Evolutionary conservation across 2,329 filamentous ascomycete genomes (phyloP).

Genomic region (Aureobasidium melanogenum): DNA sequence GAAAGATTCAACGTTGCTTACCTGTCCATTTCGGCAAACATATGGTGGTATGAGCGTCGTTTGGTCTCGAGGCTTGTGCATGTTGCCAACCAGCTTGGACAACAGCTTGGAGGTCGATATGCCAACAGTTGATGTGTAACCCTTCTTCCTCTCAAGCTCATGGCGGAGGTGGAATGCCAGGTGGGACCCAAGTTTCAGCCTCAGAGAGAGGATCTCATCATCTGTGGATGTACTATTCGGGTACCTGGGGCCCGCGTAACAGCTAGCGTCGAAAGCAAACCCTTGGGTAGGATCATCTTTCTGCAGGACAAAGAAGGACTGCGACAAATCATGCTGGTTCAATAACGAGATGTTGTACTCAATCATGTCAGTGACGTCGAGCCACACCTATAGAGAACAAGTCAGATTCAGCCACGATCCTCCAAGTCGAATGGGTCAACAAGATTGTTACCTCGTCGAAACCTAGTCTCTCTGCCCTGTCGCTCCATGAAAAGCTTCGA

Average conservation of each 20-base stretch:
- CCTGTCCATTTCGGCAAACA: constrained; percentile 21
- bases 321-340: constrained; percentile 52
- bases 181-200: constrained; percentile 71
- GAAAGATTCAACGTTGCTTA: constrained; percentile 48
- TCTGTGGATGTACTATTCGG: constrained; percentile 25
- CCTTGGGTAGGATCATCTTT: constrained; percentile 66
- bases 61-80: constrained; percentile 80
- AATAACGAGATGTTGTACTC: constrained; percentile 69
- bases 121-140: constrained; percentile 81
- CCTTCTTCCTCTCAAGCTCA: constrained; percentile 63
- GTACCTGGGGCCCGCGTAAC: constrained; percentile 55
- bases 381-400: constrained; percentile 42
- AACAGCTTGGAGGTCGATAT: constrained; percentile 81
- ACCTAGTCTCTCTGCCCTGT: constrained; percentile 69
- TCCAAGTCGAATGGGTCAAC: no score
- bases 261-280: constrained; percentile 67
- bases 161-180: constrained; percentile 65
- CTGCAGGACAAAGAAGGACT: constrained; percentile 75
- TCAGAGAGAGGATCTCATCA: constrained; percentile 30
- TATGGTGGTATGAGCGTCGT: constrained; percentile 69
- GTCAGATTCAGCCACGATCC: background rate
- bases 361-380: constrained; percentile 80
- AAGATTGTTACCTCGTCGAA: constrained; percentile 66
- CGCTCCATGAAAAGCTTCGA: constrained; percentile 65
- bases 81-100: constrained; percentile 73